phyloP scores from a whole-genome alignment of 2,329 filamentous ascomycete genomes.

The Mariannaea elegans region DNA sequence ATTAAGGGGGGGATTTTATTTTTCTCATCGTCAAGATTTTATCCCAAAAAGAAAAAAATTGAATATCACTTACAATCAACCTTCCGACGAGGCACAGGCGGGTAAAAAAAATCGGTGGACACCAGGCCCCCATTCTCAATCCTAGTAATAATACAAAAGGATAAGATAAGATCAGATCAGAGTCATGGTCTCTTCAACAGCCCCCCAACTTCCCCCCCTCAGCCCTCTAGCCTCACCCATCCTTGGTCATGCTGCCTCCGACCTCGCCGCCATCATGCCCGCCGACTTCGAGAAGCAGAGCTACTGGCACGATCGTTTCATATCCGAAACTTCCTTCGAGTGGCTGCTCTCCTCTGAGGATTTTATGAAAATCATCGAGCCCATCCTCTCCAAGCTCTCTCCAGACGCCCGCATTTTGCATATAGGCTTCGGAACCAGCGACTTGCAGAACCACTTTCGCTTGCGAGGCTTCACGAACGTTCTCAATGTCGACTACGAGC shows the following conservation, averaged over 20 bases:
- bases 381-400: constrained; percentile 45
- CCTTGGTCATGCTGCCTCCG: constrained; percentile 15
- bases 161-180: background rate
- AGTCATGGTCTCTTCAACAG: constrained; percentile 11
- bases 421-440: constrained; percentile 60
- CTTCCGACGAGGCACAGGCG: no score
- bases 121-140: background rate
- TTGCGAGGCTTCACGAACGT: constrained; percentile 51
- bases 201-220: constrained; percentile 32
- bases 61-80: no score
- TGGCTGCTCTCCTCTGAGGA: constrained; percentile 55
- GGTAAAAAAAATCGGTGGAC: no score
- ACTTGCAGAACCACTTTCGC: constrained; percentile 58
- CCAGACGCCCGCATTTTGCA: constrained; percentile 51
- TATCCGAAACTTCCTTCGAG: constrained; percentile 55
- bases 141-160: background rate
- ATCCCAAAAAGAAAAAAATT: no score
- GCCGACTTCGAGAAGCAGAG: constrained; percentile 58
- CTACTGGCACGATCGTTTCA: constrained; percentile 60
- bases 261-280: constrained; percentile 34
- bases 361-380: constrained; percentile 52
- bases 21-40: background rate
- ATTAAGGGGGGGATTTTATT: background rate
- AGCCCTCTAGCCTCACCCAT: constrained; percentile 24
- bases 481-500: constrained; percentile 61